Percentiles rank a stretch among this genome's conserved stretches.
These are phyloP conservation scores for Cutaneotrichosporon daszewskae DNA, from an alignment of 1,284 basidiomycete genomes.

Conservation along the genomic window DNA sequence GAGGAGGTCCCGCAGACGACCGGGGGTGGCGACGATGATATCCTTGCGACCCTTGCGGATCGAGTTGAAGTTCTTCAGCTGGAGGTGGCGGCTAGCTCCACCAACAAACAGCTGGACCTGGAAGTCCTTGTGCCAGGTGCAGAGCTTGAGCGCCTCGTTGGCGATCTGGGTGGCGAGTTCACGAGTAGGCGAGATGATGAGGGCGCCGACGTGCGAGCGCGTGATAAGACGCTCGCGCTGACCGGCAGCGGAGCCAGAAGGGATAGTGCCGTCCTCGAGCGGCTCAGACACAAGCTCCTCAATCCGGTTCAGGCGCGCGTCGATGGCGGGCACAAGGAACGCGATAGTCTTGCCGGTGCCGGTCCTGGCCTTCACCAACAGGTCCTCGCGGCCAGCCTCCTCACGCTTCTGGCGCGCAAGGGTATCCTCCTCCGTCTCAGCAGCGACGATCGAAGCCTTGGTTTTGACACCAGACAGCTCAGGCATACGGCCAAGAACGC, in stretches of 20 bases:
- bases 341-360: slow-evolving; percentile 87
- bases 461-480: slow-evolving; percentile 41
- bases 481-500: slow-evolving; percentile 61
- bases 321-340: slow-evolving; percentile 83
- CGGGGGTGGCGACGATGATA: slow-evolving; percentile 89
- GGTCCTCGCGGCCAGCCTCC: slow-evolving; percentile 28
- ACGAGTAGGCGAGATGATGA: slow-evolving; percentile 89
- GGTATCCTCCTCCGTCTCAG: slow-evolving; percentile 13
- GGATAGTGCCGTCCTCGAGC: slow-evolving; percentile 20
- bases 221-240: slow-evolving; percentile 44
- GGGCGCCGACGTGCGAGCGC: slow-evolving; percentile 59
- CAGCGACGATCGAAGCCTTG: slow-evolving; percentile 4
- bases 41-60: slow-evolving; percentile 66
- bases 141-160: slow-evolving; percentile 69
- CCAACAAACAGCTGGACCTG: slow-evolving; percentile 76
- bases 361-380: slow-evolving; percentile 63
- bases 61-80: slow-evolving; percentile 57
- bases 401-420: slow-evolving; percentile 12
- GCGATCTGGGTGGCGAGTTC: slow-evolving; percentile 94
- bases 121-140: slow-evolving; percentile 60
- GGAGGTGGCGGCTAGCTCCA: slow-evolving; percentile 56
- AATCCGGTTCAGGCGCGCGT: slow-evolving; percentile 56
- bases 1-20: slow-evolving; percentile 77
- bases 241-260: slow-evolving; percentile 6
- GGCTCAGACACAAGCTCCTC: slow-evolving; percentile 23